phyloP scores from a whole-genome alignment of 805 yeast species.

The Nakazawaea anatomiae region DNA sequence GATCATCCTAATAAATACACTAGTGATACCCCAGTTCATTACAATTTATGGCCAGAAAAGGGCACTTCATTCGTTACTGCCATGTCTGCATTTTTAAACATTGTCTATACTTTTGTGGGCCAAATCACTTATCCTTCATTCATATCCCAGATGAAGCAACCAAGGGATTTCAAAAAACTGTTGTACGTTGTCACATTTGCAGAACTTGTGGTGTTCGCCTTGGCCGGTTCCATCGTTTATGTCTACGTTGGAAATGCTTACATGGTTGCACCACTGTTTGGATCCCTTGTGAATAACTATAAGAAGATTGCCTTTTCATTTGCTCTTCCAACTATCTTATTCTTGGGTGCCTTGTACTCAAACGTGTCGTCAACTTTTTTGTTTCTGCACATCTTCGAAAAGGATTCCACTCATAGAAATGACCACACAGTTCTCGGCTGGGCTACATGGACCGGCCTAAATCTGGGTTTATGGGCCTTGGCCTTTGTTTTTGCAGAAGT shows the following conservation, averaged over 20 bases:
- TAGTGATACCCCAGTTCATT: constrained; percentile 32
- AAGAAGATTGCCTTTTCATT: constrained; percentile 55
- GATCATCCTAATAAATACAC: constrained; percentile 38
- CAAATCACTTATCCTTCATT: constrained; percentile 60
- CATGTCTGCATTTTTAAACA: constrained; percentile 53
- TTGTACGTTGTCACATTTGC: constrained; percentile 43
- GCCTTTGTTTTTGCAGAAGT: constrained; percentile 60
- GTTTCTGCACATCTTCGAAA: constrained; percentile 38
- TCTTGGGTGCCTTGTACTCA: constrained; percentile 49
- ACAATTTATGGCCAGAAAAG: constrained; percentile 41
- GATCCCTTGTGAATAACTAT: constrained; percentile 38
- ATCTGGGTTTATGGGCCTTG: constrained; percentile 38
- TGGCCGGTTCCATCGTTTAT: constrained; percentile 54
- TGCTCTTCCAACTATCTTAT: constrained; percentile 53
- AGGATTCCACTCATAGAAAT: constrained; percentile 35
- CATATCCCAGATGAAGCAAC: constrained; percentile 53
- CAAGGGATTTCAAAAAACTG: constrained; percentile 53
- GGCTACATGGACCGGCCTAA: constrained; percentile 42
- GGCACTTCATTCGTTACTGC: constrained; percentile 50
- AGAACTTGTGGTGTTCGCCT: constrained; percentile 42
- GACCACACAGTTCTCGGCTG: constrained; percentile 48
- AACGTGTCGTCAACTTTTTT: constrained; percentile 50
- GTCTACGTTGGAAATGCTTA: constrained; percentile 52
- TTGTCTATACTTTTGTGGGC: constrained; percentile 59
- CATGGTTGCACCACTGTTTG: constrained; percentile 56